phyloP scores from a whole-genome alignment of 805 yeast species.

The Candida sithepensis region DNA sequence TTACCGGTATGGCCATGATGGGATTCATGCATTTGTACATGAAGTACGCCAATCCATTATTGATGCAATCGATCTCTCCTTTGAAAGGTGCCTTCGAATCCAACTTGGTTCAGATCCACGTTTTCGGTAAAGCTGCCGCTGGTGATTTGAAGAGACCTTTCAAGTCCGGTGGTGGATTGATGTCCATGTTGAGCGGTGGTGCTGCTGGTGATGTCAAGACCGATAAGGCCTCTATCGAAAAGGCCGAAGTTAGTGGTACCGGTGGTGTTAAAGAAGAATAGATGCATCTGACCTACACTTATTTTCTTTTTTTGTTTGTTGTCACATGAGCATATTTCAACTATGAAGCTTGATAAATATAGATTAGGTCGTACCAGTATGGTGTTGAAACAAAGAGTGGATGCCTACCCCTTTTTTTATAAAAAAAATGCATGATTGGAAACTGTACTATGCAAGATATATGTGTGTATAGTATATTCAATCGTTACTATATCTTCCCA shows the following conservation, averaged over 20 bases:
- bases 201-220: slow-evolving; percentile 60
- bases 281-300: slow-evolving; percentile 3
- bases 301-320: neutral
- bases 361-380: too few species aligned
- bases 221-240: slow-evolving; percentile 82
- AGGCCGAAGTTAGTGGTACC: slow-evolving; percentile 78
- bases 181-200: slow-evolving; percentile 45
- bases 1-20: slow-evolving; percentile 94
- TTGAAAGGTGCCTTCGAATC: slow-evolving; percentile 86
- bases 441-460: too few species aligned
- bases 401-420: too few species aligned
- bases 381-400: too few species aligned
- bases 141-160: slow-evolving; percentile 97
- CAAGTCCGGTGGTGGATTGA: slow-evolving; percentile 72
- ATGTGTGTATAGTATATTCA: too few species aligned
- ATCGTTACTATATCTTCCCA: too few species aligned
- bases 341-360: too few species aligned
- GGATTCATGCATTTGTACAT: slow-evolving; percentile 96
- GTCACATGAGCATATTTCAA: too few species aligned
- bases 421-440: too few species aligned
- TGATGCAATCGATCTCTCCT: slow-evolving; percentile 91
- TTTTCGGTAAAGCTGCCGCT: slow-evolving; percentile 74
- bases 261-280: slow-evolving; percentile 90
- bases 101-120: slow-evolving; percentile 86
- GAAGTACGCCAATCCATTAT: slow-evolving; percentile 95